Evolutionary conservation across 1,284 basidiomycete species (phyloP).

Genomic region (Singerocomus rubriflavus): DNA sequence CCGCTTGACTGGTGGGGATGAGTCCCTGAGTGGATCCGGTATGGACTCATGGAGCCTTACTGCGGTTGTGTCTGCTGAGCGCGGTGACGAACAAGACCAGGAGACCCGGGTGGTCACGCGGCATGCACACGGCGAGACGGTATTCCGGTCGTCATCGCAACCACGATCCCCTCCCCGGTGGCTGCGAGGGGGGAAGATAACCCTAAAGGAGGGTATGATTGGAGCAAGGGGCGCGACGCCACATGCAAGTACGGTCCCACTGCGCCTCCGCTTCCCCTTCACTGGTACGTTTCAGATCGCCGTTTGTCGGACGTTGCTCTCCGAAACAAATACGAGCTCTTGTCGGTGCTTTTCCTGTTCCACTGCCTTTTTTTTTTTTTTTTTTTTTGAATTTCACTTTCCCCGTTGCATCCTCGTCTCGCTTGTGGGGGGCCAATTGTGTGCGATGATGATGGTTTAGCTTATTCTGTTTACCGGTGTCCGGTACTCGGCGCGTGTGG

Average conservation of each 20-base stretch:
- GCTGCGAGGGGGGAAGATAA: slow-evolving; percentile 3
- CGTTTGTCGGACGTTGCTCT: slow-evolving; percentile 3
- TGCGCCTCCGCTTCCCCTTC: background rate
- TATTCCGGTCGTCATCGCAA: slow-evolving; percentile 32
- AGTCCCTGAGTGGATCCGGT: slow-evolving; percentile 10
- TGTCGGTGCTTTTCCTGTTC: no score
- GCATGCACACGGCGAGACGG: slow-evolving; percentile 7
- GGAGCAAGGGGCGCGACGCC: background rate
- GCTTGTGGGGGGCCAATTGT: no score
- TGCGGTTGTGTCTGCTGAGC: slow-evolving; percentile 3
- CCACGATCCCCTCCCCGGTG: slow-evolving; percentile 8
- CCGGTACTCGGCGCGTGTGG: background rate
- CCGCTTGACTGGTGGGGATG: background rate
- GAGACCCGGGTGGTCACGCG: slow-evolving; percentile 5
- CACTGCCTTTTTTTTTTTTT: background rate
- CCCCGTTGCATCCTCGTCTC: background rate
- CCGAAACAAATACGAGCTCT: background rate
- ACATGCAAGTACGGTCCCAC: background rate
- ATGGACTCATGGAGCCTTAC: slow-evolving; percentile 1
- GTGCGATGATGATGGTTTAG: no score
- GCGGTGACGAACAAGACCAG: background rate
- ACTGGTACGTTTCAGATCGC: slow-evolving; percentile 6
- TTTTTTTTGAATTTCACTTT: background rate
- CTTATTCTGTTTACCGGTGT: background rate
- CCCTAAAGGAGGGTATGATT: background rate